These are phyloP conservation scores for Metroxylon sagu DNA, from an alignment of 176 grass and related monocot species.

Conservation along the genomic window DNA sequence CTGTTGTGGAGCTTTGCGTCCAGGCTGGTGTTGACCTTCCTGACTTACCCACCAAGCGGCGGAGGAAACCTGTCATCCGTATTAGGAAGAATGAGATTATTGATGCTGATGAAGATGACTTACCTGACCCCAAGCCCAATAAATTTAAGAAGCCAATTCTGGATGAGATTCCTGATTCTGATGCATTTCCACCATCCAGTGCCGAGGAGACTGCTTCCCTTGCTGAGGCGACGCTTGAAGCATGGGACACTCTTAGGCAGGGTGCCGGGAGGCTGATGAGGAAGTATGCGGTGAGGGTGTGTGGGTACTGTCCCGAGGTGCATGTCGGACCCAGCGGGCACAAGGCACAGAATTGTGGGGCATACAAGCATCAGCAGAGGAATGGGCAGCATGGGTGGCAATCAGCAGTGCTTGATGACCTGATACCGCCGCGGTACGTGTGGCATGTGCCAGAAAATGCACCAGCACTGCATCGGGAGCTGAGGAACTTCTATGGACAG, in stretches of 20 bases:
- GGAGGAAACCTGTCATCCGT: slow-evolving; percentile 71
- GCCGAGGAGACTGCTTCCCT: slow-evolving; percentile 47
- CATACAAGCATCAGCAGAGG: slow-evolving; percentile 93
- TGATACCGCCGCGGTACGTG: slow-evolving; percentile 75
- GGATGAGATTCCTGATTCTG: slow-evolving; percentile 36
- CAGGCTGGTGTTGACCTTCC: slow-evolving; percentile 81
- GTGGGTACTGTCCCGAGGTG: slow-evolving; percentile 86
- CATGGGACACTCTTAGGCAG: slow-evolving; percentile 49
- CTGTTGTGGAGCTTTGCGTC: slow-evolving; percentile 81
- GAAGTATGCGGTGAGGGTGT: slow-evolving; percentile 73
- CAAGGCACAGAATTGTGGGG: slow-evolving; percentile 87
- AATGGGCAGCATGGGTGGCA: slow-evolving; percentile 98
- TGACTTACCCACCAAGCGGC: slow-evolving; percentile 64
- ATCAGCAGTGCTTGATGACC: slow-evolving; percentile 58
- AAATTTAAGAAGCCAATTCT: slow-evolving; percentile 54
- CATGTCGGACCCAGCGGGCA: slow-evolving; percentile 72
- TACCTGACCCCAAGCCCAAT: slow-evolving; percentile 53
- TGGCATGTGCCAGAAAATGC: slow-evolving; percentile 77
- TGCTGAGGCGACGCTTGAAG: slow-evolving; percentile 57
- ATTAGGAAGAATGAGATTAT: slow-evolving; percentile 66
- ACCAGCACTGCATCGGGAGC: slow-evolving; percentile 57
- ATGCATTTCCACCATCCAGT: slow-evolving; percentile 30
- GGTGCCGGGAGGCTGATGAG: slow-evolving; percentile 69
- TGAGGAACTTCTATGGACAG: slow-evolving; percentile 89
- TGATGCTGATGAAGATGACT: slow-evolving; percentile 84